Conservation (phyloP, 2,329 filamentous ascomycete genomes). For the Penicillium sp. region DNA sequence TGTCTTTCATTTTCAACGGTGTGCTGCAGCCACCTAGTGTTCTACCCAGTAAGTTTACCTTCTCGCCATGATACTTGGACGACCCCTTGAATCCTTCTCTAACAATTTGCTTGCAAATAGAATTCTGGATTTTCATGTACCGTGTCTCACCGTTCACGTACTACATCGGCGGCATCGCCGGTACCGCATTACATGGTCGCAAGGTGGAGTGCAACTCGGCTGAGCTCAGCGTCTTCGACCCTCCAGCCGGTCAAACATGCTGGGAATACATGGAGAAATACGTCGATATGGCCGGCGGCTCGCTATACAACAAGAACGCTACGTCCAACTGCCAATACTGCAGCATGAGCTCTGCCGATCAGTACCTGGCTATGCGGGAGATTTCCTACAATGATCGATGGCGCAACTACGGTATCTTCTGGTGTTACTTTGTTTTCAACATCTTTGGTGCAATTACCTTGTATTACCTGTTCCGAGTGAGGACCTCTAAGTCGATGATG, state of each 20-base stretch:
- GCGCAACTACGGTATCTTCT: slow-evolving; percentile 67
- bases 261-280: slow-evolving; percentile 58
- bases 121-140: slow-evolving; percentile 66
- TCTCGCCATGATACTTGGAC: background rate
- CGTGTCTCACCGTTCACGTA: slow-evolving; percentile 57
- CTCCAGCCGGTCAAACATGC: slow-evolving; percentile 60
- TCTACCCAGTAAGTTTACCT: slow-evolving; percentile 53
- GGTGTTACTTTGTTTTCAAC: slow-evolving; percentile 62
- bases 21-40: slow-evolving; percentile 65
- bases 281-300: slow-evolving; percentile 52
- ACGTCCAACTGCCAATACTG: slow-evolving; percentile 55
- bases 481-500: slow-evolving; percentile 36
- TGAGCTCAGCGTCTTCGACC: slow-evolving; percentile 67
- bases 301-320: slow-evolving; percentile 52
- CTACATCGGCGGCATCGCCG: slow-evolving; percentile 62
- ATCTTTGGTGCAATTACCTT: slow-evolving; percentile 53
- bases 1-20: slow-evolving; percentile 31
- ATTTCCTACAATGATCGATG: slow-evolving; percentile 60
- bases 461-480: slow-evolving; percentile 50
- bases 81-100: background rate
- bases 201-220: slow-evolving; percentile 65
- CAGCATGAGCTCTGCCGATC: slow-evolving; percentile 33
- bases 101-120: background rate
- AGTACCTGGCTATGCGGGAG: slow-evolving; percentile 45
- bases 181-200: slow-evolving; percentile 67